These are phyloP conservation scores for Zygoascus hellenicus DNA, from an alignment of 1,139 yeast genomes.

Conservation along the genomic window DNA sequence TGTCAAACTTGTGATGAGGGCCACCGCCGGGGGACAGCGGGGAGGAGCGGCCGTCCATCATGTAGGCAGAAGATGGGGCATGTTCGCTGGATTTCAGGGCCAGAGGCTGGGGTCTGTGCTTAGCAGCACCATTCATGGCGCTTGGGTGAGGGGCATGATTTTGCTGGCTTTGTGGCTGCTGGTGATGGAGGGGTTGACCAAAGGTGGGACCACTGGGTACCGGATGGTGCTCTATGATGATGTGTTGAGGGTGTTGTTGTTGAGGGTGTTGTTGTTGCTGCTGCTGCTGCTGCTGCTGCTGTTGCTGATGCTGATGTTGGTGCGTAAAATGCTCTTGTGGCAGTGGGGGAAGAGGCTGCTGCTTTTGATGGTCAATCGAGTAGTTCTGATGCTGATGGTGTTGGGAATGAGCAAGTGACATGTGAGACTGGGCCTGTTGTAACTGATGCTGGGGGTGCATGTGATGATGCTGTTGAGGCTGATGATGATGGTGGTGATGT, in stretches of 20 bases:
- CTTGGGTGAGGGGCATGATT: neutral
- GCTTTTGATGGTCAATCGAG: neutral
- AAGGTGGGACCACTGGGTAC: conserved; percentile 1
- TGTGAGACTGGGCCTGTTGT: neutral
- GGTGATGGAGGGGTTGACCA: neutral
- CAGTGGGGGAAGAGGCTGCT: conserved; percentile 11
- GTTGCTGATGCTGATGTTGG: conserved; percentile 1
- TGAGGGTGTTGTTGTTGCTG: conserved; percentile 4
- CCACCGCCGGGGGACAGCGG: conserved; percentile 8
- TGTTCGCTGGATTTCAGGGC: conserved; percentile 8
- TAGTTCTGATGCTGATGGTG: neutral
- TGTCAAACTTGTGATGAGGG: conserved; percentile 8
- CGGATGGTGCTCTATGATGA: conserved; percentile 5
- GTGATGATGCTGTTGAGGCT: conserved; percentile 4
- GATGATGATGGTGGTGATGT: conserved; percentile 17
- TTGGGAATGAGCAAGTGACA: neutral
- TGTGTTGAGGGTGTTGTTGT: neutral
- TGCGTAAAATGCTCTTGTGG: conserved; percentile 10
- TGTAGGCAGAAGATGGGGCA: neutral
- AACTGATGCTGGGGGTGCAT: neutral
- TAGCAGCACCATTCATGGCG: conserved; percentile 3
- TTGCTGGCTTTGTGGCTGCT: neutral
- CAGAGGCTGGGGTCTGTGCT: conserved; percentile 19
- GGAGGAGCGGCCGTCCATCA: conserved; percentile 5
- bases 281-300: conserved; percentile 3